Evolutionary conservation across 441 rosid genomes (phyloP).

Genomic region (Gossypium lobatum): DNA sequence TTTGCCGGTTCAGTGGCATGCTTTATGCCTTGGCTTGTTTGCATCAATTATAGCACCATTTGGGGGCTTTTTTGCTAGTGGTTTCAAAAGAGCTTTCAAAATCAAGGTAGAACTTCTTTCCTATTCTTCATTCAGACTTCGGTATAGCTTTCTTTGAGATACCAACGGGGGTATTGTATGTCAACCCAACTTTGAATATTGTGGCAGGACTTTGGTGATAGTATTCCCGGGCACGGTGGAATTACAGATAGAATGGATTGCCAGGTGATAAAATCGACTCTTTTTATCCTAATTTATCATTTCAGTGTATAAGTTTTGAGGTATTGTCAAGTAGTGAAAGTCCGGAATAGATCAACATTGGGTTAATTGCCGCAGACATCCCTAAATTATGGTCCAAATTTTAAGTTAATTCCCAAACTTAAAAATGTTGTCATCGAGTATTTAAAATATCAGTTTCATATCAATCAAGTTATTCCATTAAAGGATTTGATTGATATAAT

Average conservation of each 20-base stretch:
- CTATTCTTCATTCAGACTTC: background rate
- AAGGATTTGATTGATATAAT: too few relatives aligned
- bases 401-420: too few relatives aligned
- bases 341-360: too few relatives aligned
- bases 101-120: constrained; percentile 58
- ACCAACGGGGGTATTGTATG: background rate
- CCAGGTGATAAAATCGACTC: constrained; percentile 43
- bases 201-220: constrained; percentile 86
- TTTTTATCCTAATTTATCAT: background rate
- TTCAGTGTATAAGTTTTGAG: background rate
- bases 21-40: constrained; percentile 73
- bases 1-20: constrained; percentile 89
- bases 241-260: constrained; percentile 96
- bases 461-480: too few relatives aligned
- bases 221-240: constrained; percentile 95
- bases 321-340: too few relatives aligned
- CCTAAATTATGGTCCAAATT: too few relatives aligned
- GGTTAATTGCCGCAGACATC: too few relatives aligned
- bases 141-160: background rate
- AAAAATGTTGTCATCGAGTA: too few relatives aligned
- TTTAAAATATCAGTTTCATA: too few relatives aligned
- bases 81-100: constrained; percentile 85
- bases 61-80: constrained; percentile 96
- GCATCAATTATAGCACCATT: constrained; percentile 96
- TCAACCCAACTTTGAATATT: constrained; percentile 9